Conservation (phyloP, 352 stramenopile species). For the Pythium angustatum region DNA sequence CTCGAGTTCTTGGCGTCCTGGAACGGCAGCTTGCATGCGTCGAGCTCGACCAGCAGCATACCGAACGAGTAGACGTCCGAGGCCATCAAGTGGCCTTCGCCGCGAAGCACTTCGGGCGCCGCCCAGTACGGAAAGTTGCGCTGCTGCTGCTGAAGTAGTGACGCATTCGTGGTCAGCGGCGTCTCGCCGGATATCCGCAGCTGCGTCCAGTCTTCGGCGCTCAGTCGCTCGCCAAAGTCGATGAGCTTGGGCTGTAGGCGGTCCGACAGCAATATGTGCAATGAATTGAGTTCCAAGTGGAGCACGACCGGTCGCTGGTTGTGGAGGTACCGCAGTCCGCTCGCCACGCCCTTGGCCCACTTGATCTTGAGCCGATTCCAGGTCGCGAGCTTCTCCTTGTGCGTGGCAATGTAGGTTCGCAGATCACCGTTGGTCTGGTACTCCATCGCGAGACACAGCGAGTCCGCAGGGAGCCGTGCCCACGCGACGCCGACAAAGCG, state of each 20-base stretch:
- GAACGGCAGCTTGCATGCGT: constrained; percentile 32
- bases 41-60: constrained; percentile 41
- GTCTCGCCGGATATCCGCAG: constrained; percentile 21
- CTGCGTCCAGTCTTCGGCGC: constrained; percentile 32
- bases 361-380: constrained; percentile 29
- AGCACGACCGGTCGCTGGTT: constrained; percentile 26
- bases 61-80: constrained; percentile 37
- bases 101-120: constrained; percentile 31
- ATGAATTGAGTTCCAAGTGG: constrained; percentile 32
- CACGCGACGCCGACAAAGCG: constrained; percentile 60
- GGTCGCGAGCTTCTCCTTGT: constrained; percentile 18
- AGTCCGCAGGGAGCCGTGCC: constrained; percentile 26
- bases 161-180: neutral
- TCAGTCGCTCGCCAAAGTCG: constrained; percentile 30
- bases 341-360: constrained; percentile 27
- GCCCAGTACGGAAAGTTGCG: constrained; percentile 31
- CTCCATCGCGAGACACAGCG: constrained; percentile 35
- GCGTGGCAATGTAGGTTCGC: constrained; percentile 20
- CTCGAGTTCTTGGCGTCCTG: constrained; percentile 29
- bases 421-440: constrained; percentile 31
- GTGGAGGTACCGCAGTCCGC: constrained; percentile 26
- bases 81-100: constrained; percentile 23
- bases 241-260: constrained; percentile 32
- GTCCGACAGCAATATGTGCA: constrained; percentile 31
- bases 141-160: constrained; percentile 15